These are phyloP conservation scores for Trichoderma atrobrunneum DNA, from an alignment of 2,329 filamentous ascomycete genomes.

Conservation along the genomic window DNA sequence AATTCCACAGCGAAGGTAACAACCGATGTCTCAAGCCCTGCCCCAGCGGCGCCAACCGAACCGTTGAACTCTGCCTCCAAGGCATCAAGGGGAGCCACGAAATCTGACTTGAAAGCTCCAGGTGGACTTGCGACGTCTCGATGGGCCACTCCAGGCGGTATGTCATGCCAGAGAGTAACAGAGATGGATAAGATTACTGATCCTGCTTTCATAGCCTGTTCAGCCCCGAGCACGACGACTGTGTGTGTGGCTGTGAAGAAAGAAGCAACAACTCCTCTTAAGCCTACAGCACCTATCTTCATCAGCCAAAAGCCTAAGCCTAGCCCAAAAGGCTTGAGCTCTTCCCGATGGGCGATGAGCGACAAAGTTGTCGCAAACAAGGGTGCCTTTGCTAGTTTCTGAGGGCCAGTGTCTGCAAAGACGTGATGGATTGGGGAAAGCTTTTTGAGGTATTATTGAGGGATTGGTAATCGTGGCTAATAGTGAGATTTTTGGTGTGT, in stretches of 20 bases:
- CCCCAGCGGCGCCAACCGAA: background rate
- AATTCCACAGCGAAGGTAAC: background rate
- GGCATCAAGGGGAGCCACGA: background rate
- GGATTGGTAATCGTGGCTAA: background rate
- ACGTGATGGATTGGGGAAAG: background rate
- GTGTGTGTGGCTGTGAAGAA: background rate
- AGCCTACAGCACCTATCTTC: background rate
- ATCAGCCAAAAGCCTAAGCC: background rate
- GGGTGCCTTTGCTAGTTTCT: background rate
- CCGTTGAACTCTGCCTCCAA: background rate
- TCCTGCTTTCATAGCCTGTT: background rate
- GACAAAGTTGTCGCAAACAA: background rate
- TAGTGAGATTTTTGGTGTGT: background rate
- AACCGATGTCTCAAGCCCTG: background rate
- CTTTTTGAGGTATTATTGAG: background rate
- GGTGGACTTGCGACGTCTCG: slow-evolving; percentile 21
- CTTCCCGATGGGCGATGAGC: slow-evolving; percentile 22
- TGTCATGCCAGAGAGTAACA: background rate
- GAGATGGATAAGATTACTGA: background rate
- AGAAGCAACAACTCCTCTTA: background rate
- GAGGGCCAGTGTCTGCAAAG: background rate
- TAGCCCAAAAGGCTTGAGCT: slow-evolving; percentile 13
- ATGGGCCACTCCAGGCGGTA: slow-evolving; percentile 19
- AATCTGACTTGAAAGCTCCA: background rate
- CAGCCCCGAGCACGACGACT: background rate